Conservation (phyloP, 2,329 filamentous ascomycete genomes). For the Seiridium cupressi region DNA sequence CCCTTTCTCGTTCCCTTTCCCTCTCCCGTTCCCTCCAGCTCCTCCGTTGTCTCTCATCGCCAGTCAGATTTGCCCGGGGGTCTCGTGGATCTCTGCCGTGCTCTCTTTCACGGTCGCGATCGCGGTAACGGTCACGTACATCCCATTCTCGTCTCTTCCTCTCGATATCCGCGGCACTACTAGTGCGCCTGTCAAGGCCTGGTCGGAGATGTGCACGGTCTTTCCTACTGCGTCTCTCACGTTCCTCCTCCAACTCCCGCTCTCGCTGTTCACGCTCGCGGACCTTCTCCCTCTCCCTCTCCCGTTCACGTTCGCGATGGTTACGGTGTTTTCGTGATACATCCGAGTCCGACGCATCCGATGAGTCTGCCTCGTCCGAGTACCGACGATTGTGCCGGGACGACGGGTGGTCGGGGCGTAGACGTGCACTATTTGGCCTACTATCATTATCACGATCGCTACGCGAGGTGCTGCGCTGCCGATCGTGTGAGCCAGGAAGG, state of each 20-base stretch:
- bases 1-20: conserved; percentile 22
- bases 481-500: conserved; percentile 21
- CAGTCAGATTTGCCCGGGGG: conserved; percentile 24
- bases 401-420: conserved; percentile 18
- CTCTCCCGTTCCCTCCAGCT: conserved; percentile 15
- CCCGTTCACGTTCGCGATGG: conserved; percentile 9
- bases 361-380: conserved; percentile 25
- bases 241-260: conserved; percentile 22
- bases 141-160: conserved; percentile 25
- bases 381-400: conserved; percentile 22
- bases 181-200: conserved; percentile 21
- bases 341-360: conserved; percentile 25
- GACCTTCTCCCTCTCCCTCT: conserved; percentile 18
- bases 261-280: conserved; percentile 19
- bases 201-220: conserved; percentile 26
- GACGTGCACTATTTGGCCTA: conserved; percentile 14
- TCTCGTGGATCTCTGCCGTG: conserved; percentile 27
- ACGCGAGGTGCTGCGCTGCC: conserved; percentile 28
- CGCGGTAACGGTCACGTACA: conserved; percentile 12
- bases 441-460: conserved; percentile 17
- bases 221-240: conserved; percentile 21
- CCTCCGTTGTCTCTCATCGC: conserved; percentile 25
- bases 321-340: conserved; percentile 17
- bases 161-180: conserved; percentile 28
- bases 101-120: conserved; percentile 6